Evolutionary conservation across 78 protist species (phyloP).

Genomic region (Neovahlkampfia damariscottae): DNA sequence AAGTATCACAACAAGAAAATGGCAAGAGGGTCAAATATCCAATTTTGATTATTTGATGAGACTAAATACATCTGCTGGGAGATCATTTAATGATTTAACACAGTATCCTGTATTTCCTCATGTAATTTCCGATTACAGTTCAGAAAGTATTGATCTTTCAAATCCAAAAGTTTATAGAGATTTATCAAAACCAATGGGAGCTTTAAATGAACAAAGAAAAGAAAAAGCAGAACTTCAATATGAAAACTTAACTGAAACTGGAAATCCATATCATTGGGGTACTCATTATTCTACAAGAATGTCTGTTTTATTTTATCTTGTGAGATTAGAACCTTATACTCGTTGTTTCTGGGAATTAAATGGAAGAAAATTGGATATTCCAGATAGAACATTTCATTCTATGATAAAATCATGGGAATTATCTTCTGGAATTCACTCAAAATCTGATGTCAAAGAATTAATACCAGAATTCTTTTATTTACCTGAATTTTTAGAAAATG

Average conservation of each 20-base stretch:
- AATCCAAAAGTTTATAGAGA: conserved; percentile 59
- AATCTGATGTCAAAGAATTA: conserved; percentile 80
- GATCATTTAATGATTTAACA: conserved; percentile 51
- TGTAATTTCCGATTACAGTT: conserved; percentile 62
- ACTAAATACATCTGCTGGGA: conserved; percentile 74
- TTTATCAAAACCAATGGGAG: conserved; percentile 73
- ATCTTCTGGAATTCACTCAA: background rate
- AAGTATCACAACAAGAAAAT: conserved; percentile 8
- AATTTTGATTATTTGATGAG: conserved; percentile 80
- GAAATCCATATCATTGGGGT: conserved; percentile 75
- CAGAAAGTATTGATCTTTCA: conserved; percentile 37
- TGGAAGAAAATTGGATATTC: conserved; percentile 80
- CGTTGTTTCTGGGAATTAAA: conserved; percentile 3
- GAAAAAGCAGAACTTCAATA: background rate
- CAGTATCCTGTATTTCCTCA: conserved; percentile 87
- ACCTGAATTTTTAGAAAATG: conserved; percentile 72
- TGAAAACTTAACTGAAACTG: conserved; percentile 29
- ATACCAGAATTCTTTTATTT: conserved; percentile 87
- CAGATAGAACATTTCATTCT: conserved; percentile 87
- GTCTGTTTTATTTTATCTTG: conserved; percentile 60
- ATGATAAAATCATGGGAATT: conserved; percentile 60
- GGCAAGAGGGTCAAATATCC: conserved; percentile 47
- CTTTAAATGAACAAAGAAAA: conserved; percentile 26
- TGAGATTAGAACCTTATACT: conserved; percentile 84
- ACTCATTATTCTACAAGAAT: conserved; percentile 77